These are phyloP conservation scores for Neopestalotiopsis sp. DNA, from an alignment of 2,329 filamentous ascomycete genomes.

Conservation along the genomic window DNA sequence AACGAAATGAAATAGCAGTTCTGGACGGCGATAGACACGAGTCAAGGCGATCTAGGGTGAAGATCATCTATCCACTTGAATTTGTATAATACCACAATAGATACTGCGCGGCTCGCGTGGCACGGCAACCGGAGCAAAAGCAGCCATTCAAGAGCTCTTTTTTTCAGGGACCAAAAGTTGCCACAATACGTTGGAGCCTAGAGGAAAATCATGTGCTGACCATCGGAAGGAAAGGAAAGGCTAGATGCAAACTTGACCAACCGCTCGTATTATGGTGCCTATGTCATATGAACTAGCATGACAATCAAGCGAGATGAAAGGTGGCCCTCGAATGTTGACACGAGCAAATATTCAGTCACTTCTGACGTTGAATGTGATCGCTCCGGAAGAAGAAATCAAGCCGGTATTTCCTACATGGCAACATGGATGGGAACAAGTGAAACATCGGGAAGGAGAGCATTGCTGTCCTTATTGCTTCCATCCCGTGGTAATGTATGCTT, in stretches of 20 bases:
- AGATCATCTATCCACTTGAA: not conserved
- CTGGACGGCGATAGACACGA: slow-evolving; percentile 1
- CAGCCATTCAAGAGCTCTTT: not conserved
- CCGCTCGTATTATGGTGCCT: not conserved
- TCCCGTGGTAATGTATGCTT: no score
- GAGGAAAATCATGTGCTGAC: not conserved
- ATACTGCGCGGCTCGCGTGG: not conserved
- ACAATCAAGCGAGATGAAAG: slow-evolving; percentile 11
- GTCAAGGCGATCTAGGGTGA: slow-evolving; percentile 1
- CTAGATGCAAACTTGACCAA: not conserved
- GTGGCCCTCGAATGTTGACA: not conserved
- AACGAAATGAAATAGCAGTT: not conserved
- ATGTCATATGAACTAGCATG: not conserved
- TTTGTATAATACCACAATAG: not conserved
- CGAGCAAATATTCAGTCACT: not conserved
- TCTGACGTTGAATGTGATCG: not conserved
- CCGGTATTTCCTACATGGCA: not conserved
- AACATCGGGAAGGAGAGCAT: slow-evolving; percentile 16
- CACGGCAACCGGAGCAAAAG: not conserved
- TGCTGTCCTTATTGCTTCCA: not conserved
- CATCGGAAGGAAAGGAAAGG: not conserved
- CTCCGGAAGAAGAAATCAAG: slow-evolving; percentile 2
- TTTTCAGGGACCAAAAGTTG: not conserved
- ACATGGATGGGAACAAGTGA: slow-evolving; percentile 12
- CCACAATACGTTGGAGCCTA: not conserved